Base-by-base conservation (phyloP, 768 basidiomycete species). In the Kwoniella mangroviensis region DNA sequence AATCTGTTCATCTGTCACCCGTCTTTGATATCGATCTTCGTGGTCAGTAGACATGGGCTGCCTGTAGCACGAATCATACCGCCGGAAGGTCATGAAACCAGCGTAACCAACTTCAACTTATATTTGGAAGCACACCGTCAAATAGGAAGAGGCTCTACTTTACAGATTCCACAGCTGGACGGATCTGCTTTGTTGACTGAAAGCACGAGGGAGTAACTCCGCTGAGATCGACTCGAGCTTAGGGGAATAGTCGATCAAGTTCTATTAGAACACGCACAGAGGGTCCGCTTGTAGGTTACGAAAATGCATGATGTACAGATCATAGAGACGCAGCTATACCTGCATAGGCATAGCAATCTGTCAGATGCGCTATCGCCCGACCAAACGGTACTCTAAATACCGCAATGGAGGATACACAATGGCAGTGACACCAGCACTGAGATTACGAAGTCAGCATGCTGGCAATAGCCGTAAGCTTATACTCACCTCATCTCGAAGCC, bases 401-500 rank as follows among this genome's bases (percentile, higher is more conserved):
- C 88, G 80, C 51, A 87, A 69, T n/a, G 85, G 84, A 0, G 85
- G 86, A 63, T 85, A 88, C 4, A 85, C 81, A 11, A 88, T 81
- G 4, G 81, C 87, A 7, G 88, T 79, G 66, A 88, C 87, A 2
- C 56, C 54, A 57, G 53, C 64, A 42, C 19, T 13, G 24, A 19
- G 21, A 53, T 4, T 84, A 85, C 86, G 43, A 19, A 43, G 34
- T 62, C 49, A 68, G 45, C 24, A n/a, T 21, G 21, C 22, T 17
- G 13, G 24, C 24, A 17, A 10, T 15, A 11, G n/a, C 4, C 22
- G 40, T 26, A 58, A 22, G 43, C 15, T 43, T 51, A 2, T 19
- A 68, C 73, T 61, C 34, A 68, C 73, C 84, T 40, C 34, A 87
- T 86, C 83, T 88, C 88, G 66, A 88, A 88, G 41, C 88, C 88